Base-by-base conservation (phyloP, 768 basidiomycete genomes). In the Lactarius tabidus region DNA sequence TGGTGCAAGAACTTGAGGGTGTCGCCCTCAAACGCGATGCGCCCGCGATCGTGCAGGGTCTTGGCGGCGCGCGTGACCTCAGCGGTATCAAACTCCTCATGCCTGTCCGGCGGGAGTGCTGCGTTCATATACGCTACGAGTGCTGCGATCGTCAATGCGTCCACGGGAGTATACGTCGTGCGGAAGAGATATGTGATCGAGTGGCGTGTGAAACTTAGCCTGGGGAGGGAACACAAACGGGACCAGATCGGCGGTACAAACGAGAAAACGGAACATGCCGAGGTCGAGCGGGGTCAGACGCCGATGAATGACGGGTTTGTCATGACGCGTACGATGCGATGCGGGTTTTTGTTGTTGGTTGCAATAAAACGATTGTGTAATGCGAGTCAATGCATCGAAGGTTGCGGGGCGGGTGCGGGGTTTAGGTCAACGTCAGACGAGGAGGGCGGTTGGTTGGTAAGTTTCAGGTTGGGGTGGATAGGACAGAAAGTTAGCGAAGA, bases 21-120 rank as follows among this genome's bases (percentile, higher is more conserved):
- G 57, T 77, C 76, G 31, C 76, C 76, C 51, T 75, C 71, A 63
- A 77, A 73, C 12, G 70, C 68, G 58, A 74, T 67, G 51, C 69
- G 66, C 43, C 75, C 72, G 35, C 71, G 72, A 43, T 74, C 75
- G 52, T 70, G 73, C 41, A 76, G 64, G n/a, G 72, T 69, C 52
- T 68, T 72, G 33, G 73, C 74, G 29, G 74, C 74, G 59, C 72
- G 73, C 31, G 71, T 75, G 20, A 91, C 88, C 75, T 91, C 90
- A 1, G 80, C 80, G 15, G 88, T 89, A 74, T 91, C 89, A 67
- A 89, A 91, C 68, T 91, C 89, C 76, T 91, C 89, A 71, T 90
- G 85, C 75, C 91, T 91, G 72, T 90, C 89, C 31, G 78, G 79
- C 4, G 90, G 90, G 77, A 91, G 83, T 6, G 88, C 88, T 2